Evolutionary conservation across 169 alveolate species (phyloP).

Genomic region (Cryptosporidium tyzzeri): DNA sequence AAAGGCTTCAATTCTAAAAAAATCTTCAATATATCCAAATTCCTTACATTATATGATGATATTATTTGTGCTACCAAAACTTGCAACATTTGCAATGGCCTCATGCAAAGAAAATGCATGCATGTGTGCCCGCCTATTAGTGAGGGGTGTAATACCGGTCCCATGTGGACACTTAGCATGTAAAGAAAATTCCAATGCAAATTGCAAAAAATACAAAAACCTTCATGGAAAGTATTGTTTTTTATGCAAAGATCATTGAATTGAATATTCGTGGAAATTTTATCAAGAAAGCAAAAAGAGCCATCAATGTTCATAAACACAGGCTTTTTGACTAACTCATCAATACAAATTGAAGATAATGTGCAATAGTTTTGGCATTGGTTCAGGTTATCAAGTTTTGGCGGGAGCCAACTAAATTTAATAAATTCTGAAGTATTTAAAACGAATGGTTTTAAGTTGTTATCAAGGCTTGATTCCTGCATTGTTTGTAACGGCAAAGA

Average conservation of each 20-base stretch:
- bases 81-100: conserved; percentile 22
- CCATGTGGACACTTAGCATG: conserved; percentile 6
- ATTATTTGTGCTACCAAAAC: conserved; percentile 23
- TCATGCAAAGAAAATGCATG: conserved; percentile 10
- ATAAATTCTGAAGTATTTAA: conserved; percentile 21
- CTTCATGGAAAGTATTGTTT: not conserved
- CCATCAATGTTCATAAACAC: conserved; percentile 33
- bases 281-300: not conserved
- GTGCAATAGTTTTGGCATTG: not conserved
- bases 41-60: conserved; percentile 16
- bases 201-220: conserved; percentile 22
- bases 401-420: conserved; percentile 51
- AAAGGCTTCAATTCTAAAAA: not conserved
- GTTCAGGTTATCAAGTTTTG: not conserved
- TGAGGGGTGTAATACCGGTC: conserved; percentile 64
- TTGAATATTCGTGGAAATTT: not conserved
- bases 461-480: not conserved
- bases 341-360: conserved; percentile 11
- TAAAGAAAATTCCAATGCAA: conserved; percentile 49
- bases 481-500: not conserved
- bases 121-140: conserved; percentile 14
- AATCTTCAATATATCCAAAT: not conserved
- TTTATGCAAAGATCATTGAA: conserved; percentile 25
- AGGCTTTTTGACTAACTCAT: conserved; percentile 14
- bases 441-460: not conserved